Evolutionary conservation across 2,329 filamentous ascomycete species (phyloP).

Genomic region (Aureobasidium sp.): DNA sequence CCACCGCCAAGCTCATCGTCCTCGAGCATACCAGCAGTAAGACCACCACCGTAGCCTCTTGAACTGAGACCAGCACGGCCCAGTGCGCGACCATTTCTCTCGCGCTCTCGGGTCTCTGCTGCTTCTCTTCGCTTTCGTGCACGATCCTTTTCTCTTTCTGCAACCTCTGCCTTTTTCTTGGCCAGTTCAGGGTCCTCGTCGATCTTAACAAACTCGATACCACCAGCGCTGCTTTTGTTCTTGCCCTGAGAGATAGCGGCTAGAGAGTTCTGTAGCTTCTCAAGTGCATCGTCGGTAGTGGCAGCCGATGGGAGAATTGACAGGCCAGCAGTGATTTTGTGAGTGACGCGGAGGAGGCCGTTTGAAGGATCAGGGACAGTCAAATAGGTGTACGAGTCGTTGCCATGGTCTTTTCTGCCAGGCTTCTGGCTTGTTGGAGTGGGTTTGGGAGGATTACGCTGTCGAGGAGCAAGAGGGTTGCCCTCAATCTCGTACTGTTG

Average conservation of each 20-base stretch:
- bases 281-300: conserved; percentile 63
- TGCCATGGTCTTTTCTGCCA: conserved; percentile 52
- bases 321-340: conserved; percentile 68
- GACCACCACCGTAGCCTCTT: conserved; percentile 46
- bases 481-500: conserved; percentile 69
- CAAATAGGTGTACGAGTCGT: conserved; percentile 70
- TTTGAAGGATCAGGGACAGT: conserved; percentile 63
- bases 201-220: conserved; percentile 60
- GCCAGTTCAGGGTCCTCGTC: conserved; percentile 68
- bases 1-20: conserved; percentile 43
- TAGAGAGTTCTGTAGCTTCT: conserved; percentile 60
- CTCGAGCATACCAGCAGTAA: conserved; percentile 65
- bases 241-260: conserved; percentile 54
- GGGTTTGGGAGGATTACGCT: conserved; percentile 42
- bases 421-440: conserved; percentile 36
- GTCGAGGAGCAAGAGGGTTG: conserved; percentile 59
- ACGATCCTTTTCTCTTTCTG: conserved; percentile 66
- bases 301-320: conserved; percentile 60
- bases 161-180: conserved; percentile 64
- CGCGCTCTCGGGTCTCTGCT: conserved; percentile 56
- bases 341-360: conserved; percentile 63
- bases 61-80: conserved; percentile 44
- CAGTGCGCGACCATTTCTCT: conserved; percentile 44
- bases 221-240: conserved; percentile 44
- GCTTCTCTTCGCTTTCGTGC: conserved; percentile 61